These are phyloP conservation scores for Globisporangium heterothallicum DNA, from an alignment of 352 stramenopile genomes.

Conservation along the genomic window DNA sequence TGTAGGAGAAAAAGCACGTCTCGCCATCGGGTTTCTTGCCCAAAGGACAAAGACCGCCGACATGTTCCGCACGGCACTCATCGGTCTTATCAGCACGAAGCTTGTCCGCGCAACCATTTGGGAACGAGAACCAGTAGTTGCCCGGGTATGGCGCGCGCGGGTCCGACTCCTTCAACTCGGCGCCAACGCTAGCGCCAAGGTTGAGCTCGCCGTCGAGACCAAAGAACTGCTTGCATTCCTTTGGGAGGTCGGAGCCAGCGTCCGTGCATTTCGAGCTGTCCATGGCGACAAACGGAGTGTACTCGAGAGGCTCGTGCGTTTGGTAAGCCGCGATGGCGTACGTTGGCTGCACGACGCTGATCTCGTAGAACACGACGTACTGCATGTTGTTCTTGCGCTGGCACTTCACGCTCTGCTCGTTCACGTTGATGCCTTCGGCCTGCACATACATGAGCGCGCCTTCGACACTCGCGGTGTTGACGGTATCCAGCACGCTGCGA, in stretches of 20 bases:
- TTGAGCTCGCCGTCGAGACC: constrained; percentile 36
- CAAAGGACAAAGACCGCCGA: constrained; percentile 35
- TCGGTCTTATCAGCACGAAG: constrained; percentile 42
- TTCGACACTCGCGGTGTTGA: constrained; percentile 61
- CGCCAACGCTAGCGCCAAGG: constrained; percentile 46
- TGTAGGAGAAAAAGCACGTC: constrained; percentile 52
- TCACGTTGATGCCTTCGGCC: constrained; percentile 55
- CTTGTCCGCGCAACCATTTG: constrained; percentile 44
- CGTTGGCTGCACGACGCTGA: constrained; percentile 55
- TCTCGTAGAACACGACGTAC: constrained; percentile 70
- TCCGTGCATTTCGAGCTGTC: constrained; percentile 56
- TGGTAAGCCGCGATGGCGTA: constrained; percentile 43
- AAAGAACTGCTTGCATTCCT: constrained; percentile 42
- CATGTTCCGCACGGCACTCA: constrained; percentile 27
- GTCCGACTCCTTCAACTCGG: constrained; percentile 33
- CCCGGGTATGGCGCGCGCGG: constrained; percentile 48
- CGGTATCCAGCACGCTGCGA: constrained; percentile 35
- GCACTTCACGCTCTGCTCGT: constrained; percentile 44
- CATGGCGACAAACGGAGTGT: constrained; percentile 56
- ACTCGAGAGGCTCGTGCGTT: constrained; percentile 32
- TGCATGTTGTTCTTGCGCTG: constrained; percentile 68
- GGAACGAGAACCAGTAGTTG: constrained; percentile 74
- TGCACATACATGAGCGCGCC: constrained; percentile 67
- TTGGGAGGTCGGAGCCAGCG: constrained; percentile 21
- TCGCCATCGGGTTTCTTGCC: constrained; percentile 37